Evolutionary conservation across 768 basidiomycete species (phyloP), one percentile per base, ranked within the genome.

Genomic region (Podaxis carcinomalis): DNA sequence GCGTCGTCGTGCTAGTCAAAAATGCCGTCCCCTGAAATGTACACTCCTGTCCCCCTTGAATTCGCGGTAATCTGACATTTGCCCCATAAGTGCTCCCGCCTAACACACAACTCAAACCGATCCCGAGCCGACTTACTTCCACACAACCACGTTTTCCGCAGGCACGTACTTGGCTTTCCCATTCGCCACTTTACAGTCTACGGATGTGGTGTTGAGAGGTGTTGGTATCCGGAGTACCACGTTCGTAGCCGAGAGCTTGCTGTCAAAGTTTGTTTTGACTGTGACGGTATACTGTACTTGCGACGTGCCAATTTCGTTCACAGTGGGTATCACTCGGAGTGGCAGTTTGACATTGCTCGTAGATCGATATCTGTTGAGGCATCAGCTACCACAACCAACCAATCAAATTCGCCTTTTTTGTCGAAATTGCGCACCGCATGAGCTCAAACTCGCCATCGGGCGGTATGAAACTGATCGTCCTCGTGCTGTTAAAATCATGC

Each of bases 361-460:
- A 13, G 95, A 88, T 25, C 97, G 94, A 69, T 99, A 99, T 68
- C 96, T 98, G 67, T 19, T 39, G 51, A 58, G 44, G 4, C 7
- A 32, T 32, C 9, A 32, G 32, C 32, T 9, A 32, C 32, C 7
- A 32, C 32, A 9, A 32, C 32, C 32, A 9, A 32, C 32, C 7
- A 32, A 32, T 9, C 32, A 32, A 32, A 32, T 9, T 32, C 32
- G 32, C 32, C 32, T 32, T 32, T 32, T 32, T 9, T 32, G 32
- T 32, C 32, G 14, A 46, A 21, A 35, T 21, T 4, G 73, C 88
- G 65, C 57, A 91, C 93, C 86, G 83, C 97, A 99, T 98, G 40
- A 99, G 80, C 73, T 99, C 97, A 66, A 99, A 99, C 73, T 99
- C 97, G 27, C 97, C 97, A 68, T 99, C 97, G 2, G 97, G 97